These are phyloP conservation scores for Leucocoprinus sp. DNA, from an alignment of 768 basidiomycete species.

Conservation along the genomic window DNA sequence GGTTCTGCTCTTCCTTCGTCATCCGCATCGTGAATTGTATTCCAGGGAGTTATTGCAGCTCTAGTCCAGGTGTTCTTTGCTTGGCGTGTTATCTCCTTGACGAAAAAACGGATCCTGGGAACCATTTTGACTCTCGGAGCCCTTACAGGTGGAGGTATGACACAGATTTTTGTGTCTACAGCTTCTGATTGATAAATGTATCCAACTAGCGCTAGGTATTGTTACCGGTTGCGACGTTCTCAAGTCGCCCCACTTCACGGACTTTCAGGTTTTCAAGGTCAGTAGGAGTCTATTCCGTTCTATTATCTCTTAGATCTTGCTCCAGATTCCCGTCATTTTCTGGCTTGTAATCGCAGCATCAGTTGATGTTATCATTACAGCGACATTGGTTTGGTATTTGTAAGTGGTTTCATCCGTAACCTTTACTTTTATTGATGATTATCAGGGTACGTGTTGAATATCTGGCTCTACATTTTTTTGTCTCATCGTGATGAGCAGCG, in stretches of 20 bases:
- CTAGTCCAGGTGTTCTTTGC: slow-evolving; percentile 42
- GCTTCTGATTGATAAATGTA: neutral
- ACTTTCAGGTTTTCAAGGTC: slow-evolving; percentile 23
- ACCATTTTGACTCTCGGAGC: slow-evolving; percentile 13
- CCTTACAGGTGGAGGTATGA: slow-evolving; percentile 18
- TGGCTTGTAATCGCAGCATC: slow-evolving; percentile 36
- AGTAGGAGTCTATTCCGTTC: neutral
- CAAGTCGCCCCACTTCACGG: slow-evolving; percentile 17
- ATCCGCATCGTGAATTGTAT: neutral
- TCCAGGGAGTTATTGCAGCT: slow-evolving; percentile 35
- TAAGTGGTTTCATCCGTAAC: slow-evolving; percentile 15
- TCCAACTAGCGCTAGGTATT: slow-evolving; percentile 20
- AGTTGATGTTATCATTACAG: slow-evolving; percentile 37
- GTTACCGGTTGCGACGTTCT: slow-evolving; percentile 21
- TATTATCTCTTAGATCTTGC: neutral
- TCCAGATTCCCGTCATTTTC: slow-evolving; percentile 20
- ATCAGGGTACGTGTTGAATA: slow-evolving; percentile 3
- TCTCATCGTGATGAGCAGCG: slow-evolving; percentile 18
- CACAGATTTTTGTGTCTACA: neutral
- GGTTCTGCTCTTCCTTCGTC: neutral
- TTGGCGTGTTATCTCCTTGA: slow-evolving; percentile 25
- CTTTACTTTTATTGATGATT: neutral
- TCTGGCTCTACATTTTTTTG: no score
- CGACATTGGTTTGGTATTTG: slow-evolving; percentile 36
- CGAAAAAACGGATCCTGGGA: slow-evolving; percentile 16